Evolutionary conservation across 2,329 filamentous ascomycete species (phyloP), one percentile per base, ranked within the genome.

Genomic region (Microcera coccophila): DNA sequence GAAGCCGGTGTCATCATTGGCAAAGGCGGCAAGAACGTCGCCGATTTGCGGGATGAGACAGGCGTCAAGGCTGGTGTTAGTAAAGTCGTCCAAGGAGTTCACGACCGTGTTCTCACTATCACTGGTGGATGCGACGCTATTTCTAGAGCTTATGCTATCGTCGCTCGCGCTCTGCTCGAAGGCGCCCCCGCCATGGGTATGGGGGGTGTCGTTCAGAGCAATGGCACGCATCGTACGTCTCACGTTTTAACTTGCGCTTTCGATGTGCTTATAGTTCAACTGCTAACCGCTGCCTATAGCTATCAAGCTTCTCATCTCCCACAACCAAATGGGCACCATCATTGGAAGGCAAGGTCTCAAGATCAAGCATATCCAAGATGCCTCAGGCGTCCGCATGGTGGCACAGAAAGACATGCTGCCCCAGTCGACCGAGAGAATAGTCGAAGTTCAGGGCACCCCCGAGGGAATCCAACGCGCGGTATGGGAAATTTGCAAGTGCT

Each of bases 271-370:
- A n/a, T 32, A 8, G 7, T 8, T n/a, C 8, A 5, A 9, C 29
- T 10, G 15, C 15, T 32, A 32, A 32, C 29, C 12, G 11, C 29
- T 17, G 35, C 20, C 14, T 48, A 17, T 55, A 98, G 93, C 93
- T 48, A 87, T 98, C 67, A 95, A 95, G 64, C 84, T 98, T 22
- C 84, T 98, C 65, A 97, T 98, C 68, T 98, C 93, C 24, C 91
- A 98, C 75, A 97, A 97, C 68, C 93, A 98, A 72, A 98, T 98
- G 93, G 93, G 93, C 50, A 98, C 93, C 60, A 96, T 98, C 72
- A 98, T 98, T 63, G 93, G 93, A 60, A 84, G 90, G 54, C 87
- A 94, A 67, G 93, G 93, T 46, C 78, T 96, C 55, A 98, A 97
- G 77, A 98, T 98, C 77, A 98, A 98, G 79, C 88, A 96, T 66